These are phyloP conservation scores for Oryza nivara DNA, from an alignment of 176 grass and related monocot species.

Conservation along the genomic window DNA sequence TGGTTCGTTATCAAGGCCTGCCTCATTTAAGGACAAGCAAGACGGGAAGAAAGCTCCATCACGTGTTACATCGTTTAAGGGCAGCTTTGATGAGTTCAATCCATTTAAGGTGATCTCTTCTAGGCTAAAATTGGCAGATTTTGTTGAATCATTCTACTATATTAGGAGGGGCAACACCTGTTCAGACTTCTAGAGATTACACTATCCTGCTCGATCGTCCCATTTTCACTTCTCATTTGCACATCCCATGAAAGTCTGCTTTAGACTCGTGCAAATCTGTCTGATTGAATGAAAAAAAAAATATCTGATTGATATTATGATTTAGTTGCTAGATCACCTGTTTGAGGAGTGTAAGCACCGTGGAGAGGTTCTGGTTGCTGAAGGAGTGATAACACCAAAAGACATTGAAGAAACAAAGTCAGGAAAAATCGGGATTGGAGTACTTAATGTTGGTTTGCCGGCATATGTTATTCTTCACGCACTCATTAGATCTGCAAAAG, in stretches of 20 bases:
- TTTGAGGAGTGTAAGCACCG: slow-evolving; percentile 72
- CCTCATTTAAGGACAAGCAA: slow-evolving; percentile 58
- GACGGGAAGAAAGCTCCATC: slow-evolving; percentile 60
- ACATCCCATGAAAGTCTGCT: slow-evolving; percentile 5
- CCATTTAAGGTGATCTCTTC: slow-evolving; percentile 80
- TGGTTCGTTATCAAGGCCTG: slow-evolving; percentile 49
- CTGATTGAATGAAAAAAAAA: not conserved
- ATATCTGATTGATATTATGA: slow-evolving; percentile 27
- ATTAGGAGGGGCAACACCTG: not conserved
- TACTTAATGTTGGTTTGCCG: slow-evolving; percentile 81
- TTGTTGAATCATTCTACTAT: slow-evolving; percentile 16
- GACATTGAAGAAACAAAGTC: slow-evolving; percentile 84
- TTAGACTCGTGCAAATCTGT: not conserved
- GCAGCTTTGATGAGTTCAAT: slow-evolving; percentile 80
- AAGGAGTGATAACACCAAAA: slow-evolving; percentile 74
- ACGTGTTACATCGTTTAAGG: slow-evolving; percentile 83
- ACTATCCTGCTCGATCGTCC: not conserved
- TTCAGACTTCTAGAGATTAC: slow-evolving; percentile 7
- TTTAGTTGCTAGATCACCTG: slow-evolving; percentile 79
- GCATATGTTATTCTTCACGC: slow-evolving; percentile 80
- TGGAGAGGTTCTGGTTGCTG: slow-evolving; percentile 69
- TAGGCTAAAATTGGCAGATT: slow-evolving; percentile 13
- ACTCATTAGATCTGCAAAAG: slow-evolving; percentile 74
- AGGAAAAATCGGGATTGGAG: slow-evolving; percentile 53
- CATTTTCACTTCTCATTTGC: slow-evolving; percentile 1